Conservation (phyloP, 2,329 filamentous ascomycete genomes). For the Gnomoniopsis smithogilvyi region DNA sequence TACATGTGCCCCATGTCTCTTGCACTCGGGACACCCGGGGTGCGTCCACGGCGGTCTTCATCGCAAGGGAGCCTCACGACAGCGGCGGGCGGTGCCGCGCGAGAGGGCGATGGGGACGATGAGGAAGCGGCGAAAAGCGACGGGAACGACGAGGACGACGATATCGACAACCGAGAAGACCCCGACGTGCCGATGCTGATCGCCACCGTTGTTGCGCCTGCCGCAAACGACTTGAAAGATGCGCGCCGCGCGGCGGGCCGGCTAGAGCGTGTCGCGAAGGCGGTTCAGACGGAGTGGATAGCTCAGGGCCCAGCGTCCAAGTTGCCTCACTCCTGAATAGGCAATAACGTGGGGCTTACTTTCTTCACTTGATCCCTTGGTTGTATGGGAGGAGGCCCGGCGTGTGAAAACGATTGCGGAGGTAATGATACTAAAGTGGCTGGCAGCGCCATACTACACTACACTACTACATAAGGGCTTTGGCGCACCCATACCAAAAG, state of each 20-base stretch:
- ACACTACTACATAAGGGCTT: no score
- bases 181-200: conserved; percentile 46
- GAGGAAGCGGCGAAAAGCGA: conserved; percentile 5
- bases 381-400: no score
- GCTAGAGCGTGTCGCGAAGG: conserved; percentile 51
- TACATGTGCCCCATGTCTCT: conserved; percentile 19
- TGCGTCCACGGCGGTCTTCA: not conserved
- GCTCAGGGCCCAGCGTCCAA: conserved; percentile 24
- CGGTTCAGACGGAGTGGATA: conserved; percentile 53
- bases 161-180: conserved; percentile 11
- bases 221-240: conserved; percentile 44
- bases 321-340: not conserved
- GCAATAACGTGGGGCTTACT: no score
- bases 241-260: conserved; percentile 50
- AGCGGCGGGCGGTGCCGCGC: not conserved
- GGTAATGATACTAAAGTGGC: no score
- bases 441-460: no score
- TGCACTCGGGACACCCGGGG: conserved; percentile 6
- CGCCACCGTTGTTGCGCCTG: conserved; percentile 50
- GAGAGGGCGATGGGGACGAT: not conserved
- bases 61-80: conserved; percentile 5
- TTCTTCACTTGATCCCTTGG: no score
- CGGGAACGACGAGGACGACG: conserved; percentile 10
- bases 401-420: no score
- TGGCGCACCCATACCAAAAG: no score